Conservation (phyloP, 2,329 filamentous ascomycete species). For the Scedosporium boydii region DNA sequence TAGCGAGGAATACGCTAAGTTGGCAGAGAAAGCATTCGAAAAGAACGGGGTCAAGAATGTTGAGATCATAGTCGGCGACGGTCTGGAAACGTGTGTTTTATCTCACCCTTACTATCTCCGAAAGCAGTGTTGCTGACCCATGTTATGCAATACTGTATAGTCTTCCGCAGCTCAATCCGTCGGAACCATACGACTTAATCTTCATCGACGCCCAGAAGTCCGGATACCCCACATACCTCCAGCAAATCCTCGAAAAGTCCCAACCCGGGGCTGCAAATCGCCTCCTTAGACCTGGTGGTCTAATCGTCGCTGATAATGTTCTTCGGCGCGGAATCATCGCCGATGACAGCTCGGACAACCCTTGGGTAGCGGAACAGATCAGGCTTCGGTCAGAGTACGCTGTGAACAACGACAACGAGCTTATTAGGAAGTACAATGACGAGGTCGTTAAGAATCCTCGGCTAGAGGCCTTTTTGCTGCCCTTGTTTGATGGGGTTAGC, state of each 20-base stretch:
- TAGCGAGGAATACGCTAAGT: conserved; percentile 29
- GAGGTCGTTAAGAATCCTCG: conserved; percentile 17
- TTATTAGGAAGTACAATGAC: conserved; percentile 13
- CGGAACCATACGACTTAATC: conserved; percentile 40
- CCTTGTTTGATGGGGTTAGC: conserved; percentile 33
- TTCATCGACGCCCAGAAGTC: conserved; percentile 46
- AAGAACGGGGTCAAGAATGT: conserved; percentile 32
- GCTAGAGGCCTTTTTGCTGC: conserved; percentile 29
- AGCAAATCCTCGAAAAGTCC: conserved; percentile 33
- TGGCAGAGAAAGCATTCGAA: conserved; percentile 28
- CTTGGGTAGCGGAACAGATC: conserved; percentile 11
- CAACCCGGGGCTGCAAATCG: conserved; percentile 24
- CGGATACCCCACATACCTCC: conserved; percentile 39
- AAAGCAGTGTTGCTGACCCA: neutral
- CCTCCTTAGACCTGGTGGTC: conserved; percentile 36
- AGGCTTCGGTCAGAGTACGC: conserved; percentile 11
- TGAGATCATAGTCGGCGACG: conserved; percentile 37
- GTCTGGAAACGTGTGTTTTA: conserved; percentile 31
- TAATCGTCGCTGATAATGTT: conserved; percentile 47
- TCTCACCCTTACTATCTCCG: neutral
- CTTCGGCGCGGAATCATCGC: conserved; percentile 39
- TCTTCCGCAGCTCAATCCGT: conserved; percentile 21
- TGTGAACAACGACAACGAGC: conserved; percentile 11
- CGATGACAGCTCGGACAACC: conserved; percentile 26
- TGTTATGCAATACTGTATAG: conserved; percentile 12